Conservation (phyloP, 306 rosid genomes). For the Carpinus fangiana region DNA sequence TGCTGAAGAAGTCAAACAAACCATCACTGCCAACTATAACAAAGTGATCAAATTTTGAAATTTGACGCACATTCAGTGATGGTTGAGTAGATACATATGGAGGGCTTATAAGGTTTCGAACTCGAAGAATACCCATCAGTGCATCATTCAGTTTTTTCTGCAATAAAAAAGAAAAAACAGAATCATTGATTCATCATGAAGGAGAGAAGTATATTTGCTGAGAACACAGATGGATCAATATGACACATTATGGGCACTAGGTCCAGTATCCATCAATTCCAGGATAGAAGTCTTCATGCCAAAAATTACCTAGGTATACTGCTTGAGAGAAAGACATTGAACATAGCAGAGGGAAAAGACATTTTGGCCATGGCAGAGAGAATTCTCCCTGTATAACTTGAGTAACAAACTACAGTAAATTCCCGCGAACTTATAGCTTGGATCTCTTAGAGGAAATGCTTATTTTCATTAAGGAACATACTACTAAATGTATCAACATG, state of each 20-base stretch:
- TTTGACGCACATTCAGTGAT: conserved; percentile 67
- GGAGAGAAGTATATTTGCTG: not conserved
- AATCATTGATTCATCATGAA: not conserved
- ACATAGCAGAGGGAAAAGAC: not conserved
- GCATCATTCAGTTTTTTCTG: conserved; percentile 95
- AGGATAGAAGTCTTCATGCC: not conserved
- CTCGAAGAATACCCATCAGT: conserved; percentile 95
- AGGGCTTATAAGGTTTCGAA: conserved; percentile 83
- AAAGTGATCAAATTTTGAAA: conserved; percentile 69
- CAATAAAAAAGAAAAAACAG: conserved; percentile 16
- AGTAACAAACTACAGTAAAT: not conserved
- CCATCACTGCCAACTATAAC: conserved; percentile 92
- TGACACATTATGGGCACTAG: not conserved
- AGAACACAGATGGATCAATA: not conserved
- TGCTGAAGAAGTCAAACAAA: conserved; percentile 92
- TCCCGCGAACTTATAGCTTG: not conserved
- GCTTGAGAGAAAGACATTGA: not conserved
- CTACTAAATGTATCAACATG: not conserved
- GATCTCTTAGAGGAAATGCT: not conserved
- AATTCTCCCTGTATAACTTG: not conserved
- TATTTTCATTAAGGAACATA: not conserved
- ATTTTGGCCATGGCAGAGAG: not conserved
- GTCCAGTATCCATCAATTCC: not conserved
- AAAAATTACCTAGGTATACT: not conserved
- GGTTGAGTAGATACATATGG: conserved; percentile 91